A percentile compares a stretch with the other conserved stretches of the same genome.
Conservation (phyloP, 176 grass and related monocot genomes). For the Oryza meridionalis region DNA sequence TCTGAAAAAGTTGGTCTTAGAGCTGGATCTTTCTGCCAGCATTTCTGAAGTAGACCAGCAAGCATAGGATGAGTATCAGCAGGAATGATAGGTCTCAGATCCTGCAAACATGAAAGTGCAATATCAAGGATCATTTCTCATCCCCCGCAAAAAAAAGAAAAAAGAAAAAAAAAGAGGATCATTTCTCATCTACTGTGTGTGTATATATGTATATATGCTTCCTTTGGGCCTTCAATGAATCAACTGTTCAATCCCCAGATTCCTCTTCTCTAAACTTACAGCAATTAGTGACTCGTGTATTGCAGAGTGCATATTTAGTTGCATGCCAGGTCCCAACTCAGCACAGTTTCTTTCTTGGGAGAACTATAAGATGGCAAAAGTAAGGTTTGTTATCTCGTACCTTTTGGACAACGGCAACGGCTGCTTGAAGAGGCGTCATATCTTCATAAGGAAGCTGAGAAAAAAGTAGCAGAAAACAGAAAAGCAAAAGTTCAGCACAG, state of each 20-base stretch:
- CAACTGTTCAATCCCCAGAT: no score
- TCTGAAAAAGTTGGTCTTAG: constrained; percentile 78
- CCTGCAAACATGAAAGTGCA: constrained; percentile 26
- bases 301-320: not conserved
- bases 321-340: not conserved
- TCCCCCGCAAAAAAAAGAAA: no score
- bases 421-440: constrained; percentile 83
- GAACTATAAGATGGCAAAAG: not conserved
- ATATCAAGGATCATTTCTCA: not conserved
- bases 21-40: constrained; percentile 79
- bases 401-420: constrained; percentile 84
- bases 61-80: constrained; percentile 67
- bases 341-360: not conserved
- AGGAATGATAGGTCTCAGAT: constrained; percentile 59
- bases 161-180: no score
- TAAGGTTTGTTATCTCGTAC: constrained; percentile 32
- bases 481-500: not conserved
- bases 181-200: no score
- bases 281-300: not conserved
- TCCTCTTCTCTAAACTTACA: no score
- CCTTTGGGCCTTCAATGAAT: no score
- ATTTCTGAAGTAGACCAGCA: constrained; percentile 60
- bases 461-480: not conserved
- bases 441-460: constrained; percentile 85
- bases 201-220: no score